Percentiles rank a stretch among this genome's conserved stretches.
Conservation (phyloP, 305 asterid genomes). For the Fraxinus platypoda region DNA sequence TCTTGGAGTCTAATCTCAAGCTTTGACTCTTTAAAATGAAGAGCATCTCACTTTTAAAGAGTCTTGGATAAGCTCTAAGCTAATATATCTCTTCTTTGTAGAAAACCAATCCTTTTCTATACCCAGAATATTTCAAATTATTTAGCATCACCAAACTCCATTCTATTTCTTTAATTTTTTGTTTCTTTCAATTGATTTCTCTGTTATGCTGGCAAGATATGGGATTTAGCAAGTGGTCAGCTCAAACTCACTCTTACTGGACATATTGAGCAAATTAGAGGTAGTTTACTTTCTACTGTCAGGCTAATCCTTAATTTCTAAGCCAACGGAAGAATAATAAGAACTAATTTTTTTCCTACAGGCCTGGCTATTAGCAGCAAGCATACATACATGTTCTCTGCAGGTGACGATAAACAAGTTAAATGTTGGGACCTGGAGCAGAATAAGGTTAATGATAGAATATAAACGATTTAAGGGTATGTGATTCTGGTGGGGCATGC, state of each 20-base stretch:
- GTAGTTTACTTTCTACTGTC: constrained; percentile 41
- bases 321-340: constrained; percentile 13
- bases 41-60: background rate
- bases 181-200: constrained; percentile 6
- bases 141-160: background rate
- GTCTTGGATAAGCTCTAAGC: background rate
- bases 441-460: constrained; percentile 65
- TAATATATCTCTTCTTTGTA: background rate
- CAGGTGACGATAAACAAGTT: constrained; percentile 97
- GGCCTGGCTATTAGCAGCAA: constrained; percentile 89
- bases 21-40: background rate
- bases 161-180: background rate
- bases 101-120: background rate
- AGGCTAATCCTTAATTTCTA: constrained; percentile 7
- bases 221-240: constrained; percentile 95
- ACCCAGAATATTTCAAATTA: background rate
- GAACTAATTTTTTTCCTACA: constrained; percentile 32
- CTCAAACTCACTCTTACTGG: constrained; percentile 94
- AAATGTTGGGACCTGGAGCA: constrained; percentile 99
- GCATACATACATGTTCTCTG: constrained; percentile 98
- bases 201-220: constrained; percentile 53
- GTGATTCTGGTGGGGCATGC: constrained; percentile 14
- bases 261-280: constrained; percentile 95
- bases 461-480: constrained; percentile 13
- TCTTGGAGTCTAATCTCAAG: background rate